A percentile compares a stretch with the other conserved stretches of the same genome.
These are phyloP conservation scores for Daedaleopsis sinensis DNA, from an alignment of 768 basidiomycete genomes.

Conservation along the genomic window DNA sequence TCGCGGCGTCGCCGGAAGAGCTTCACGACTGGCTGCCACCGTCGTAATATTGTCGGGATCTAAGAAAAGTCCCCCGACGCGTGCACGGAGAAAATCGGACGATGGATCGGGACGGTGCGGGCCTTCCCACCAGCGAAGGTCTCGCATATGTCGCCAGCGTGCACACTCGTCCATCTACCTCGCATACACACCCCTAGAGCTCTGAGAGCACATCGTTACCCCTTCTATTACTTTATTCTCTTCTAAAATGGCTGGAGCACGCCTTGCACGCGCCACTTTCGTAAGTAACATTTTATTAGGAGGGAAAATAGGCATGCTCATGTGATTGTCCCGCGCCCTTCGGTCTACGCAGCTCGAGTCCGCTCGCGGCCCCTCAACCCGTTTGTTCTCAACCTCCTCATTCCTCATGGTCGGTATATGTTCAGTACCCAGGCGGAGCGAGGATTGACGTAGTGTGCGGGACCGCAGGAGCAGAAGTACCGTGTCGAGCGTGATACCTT, in stretches of 20 bases:
- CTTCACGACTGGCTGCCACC: neutral
- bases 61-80: neutral
- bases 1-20: neutral
- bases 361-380: slow-evolving; percentile 14
- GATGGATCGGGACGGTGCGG: slow-evolving; percentile 16
- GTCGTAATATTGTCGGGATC: neutral
- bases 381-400: slow-evolving; percentile 36
- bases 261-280: slow-evolving; percentile 28
- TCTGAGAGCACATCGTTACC: slow-evolving; percentile 16
- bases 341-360: slow-evolving; percentile 12
- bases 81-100: slow-evolving; percentile 15
- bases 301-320: slow-evolving; percentile 22
- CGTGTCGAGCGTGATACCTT: slow-evolving; percentile 94
- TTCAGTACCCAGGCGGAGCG: neutral
- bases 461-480: slow-evolving; percentile 51
- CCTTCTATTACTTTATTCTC: slow-evolving; percentile 1
- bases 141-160: neutral
- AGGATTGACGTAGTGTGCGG: neutral
- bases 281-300: slow-evolving; percentile 18
- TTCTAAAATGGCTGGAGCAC: slow-evolving; percentile 32
- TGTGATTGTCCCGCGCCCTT: slow-evolving; percentile 32
- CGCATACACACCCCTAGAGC: slow-evolving; percentile 13
- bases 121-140: neutral
- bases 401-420: slow-evolving; percentile 39
- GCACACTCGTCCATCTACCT: neutral